phyloP scores from a whole-genome alignment of 2,329 filamentous ascomycete species.

The Fusarium anthophilum region DNA sequence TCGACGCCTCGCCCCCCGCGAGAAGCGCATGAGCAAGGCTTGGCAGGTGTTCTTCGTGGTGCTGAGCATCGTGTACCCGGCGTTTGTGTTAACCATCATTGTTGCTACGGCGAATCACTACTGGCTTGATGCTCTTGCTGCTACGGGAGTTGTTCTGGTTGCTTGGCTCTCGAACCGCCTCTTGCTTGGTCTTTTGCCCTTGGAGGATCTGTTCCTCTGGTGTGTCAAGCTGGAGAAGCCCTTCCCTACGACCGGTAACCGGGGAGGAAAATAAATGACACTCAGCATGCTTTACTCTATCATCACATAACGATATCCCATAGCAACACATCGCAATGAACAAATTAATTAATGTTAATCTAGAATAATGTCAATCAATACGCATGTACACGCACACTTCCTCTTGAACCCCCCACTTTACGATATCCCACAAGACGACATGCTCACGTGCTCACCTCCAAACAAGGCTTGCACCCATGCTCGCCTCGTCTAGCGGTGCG shows the following conservation, averaged over 20 bases:
- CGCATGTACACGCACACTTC: not conserved
- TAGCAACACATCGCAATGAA: not conserved
- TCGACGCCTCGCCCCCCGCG: slow-evolving; percentile 41
- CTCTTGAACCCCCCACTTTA: not conserved
- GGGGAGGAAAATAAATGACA: slow-evolving; percentile 22
- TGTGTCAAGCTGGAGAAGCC: slow-evolving; percentile 72
- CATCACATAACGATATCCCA: not conserved
- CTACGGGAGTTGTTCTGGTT: slow-evolving; percentile 66
- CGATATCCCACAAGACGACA: not conserved
- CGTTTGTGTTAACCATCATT: slow-evolving; percentile 64
- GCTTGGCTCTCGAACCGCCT: slow-evolving; percentile 64
- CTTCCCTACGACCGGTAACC: slow-evolving; percentile 56
- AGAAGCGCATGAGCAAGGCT: slow-evolving; percentile 44
- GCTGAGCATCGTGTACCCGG: slow-evolving; percentile 61
- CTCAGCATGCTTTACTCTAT: not conserved
- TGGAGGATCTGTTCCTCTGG: slow-evolving; percentile 75
- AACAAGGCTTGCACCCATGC: not conserved
- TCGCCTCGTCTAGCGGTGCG: not conserved
- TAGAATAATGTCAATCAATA: not conserved
- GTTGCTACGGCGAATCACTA: slow-evolving; percentile 71
- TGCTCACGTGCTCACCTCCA: not conserved
- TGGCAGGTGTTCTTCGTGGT: slow-evolving; percentile 42
- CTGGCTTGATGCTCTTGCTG: slow-evolving; percentile 73
- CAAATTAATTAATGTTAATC: slow-evolving; percentile 3
- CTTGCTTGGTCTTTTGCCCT: slow-evolving; percentile 66